Evolutionary conservation across 2,329 filamentous ascomycete species (phyloP), one percentile per base, ranked within the genome.

Genomic region (Keithomyces neogunnii): DNA sequence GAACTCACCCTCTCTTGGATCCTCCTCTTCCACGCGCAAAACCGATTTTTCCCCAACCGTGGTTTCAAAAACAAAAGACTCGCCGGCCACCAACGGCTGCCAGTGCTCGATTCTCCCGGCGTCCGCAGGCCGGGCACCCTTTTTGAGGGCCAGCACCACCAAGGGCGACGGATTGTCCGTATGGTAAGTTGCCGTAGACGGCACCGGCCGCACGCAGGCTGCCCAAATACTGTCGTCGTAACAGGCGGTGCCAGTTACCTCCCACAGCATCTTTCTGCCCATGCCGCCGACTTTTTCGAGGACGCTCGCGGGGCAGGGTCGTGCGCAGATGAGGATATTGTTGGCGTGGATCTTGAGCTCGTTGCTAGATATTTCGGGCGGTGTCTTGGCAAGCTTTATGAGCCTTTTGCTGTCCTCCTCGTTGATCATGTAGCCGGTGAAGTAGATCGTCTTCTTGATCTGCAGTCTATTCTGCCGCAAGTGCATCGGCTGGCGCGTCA

Each of bases 181-280:
- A 69, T 93, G 86, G 58, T 84, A 84, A 45, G 76, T 77, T 39
- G 84, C 80, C 0, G 77, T 80, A 13, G 81, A 72, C 0, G 85
- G 82, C 0, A 91, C 76, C 1, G 93, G 89, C 33, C 81, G 77
- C 9, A 96, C 81, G 43, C 84, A 79, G 13, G 86, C 89, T 4
- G 92, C 93, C 91, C 92, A 99, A 39, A 97, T 78, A 59, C 80
- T 86, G 65, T 90, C 85, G 54, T 96, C 86, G 57, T 81, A 83
- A 57, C 79, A 82, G 1, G 83, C 89, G 5, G 85, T 82, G 38
- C 85, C 89, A 0, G 83, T 87, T 4, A 96, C 85, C 65, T 88
- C 82, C 89, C 92, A 99, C 40, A 74, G 82, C 69, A 95, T 79
- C 68, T 86, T 92, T 60, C 81, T 84, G 35, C 90, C 89, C 62